Percentiles rank a stretch among this genome's conserved stretches.
Evolutionary conservation across 2,329 filamentous ascomycete species (phyloP).

Genomic region (Aureobasidium vineae): DNA sequence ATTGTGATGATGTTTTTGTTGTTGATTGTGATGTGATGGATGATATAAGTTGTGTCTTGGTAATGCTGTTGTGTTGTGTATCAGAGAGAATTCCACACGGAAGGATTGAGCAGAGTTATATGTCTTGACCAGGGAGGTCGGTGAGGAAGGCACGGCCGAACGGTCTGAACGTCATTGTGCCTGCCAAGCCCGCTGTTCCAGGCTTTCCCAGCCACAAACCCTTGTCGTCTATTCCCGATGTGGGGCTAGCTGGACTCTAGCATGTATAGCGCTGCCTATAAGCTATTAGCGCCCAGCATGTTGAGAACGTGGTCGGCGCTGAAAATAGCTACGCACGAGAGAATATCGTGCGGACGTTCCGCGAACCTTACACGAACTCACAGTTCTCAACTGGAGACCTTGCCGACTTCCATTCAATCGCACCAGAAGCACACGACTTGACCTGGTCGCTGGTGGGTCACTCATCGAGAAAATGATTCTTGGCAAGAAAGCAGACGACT

Average conservation of each 20-base stretch:
- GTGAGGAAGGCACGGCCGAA: constrained; percentile 10
- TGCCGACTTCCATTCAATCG: not conserved
- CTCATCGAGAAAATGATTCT: not conserved
- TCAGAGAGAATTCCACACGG: not conserved
- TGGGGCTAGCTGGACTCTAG: not conserved
- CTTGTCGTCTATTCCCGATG: not conserved
- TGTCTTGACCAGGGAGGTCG: constrained; percentile 12
- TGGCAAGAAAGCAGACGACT: constrained; percentile 15
- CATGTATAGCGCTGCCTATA: constrained; percentile 4
- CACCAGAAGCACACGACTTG: not conserved
- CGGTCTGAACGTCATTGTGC: constrained; percentile 6
- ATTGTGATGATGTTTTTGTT: not conserved
- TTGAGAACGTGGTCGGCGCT: constrained; percentile 4
- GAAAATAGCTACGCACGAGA: not conserved
- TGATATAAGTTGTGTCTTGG: not conserved
- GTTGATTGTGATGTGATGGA: not conserved
- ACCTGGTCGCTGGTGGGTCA: not conserved
- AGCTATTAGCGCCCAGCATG: not conserved
- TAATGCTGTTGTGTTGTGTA: not conserved
- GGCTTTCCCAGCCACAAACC: not conserved
- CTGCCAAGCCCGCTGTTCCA: constrained; percentile 9
- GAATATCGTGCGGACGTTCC: not conserved
- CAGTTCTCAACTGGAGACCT: constrained; percentile 1
- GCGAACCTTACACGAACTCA: not conserved
- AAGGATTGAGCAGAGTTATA: constrained; percentile 6